These are phyloP conservation scores for Moricandia arvensis DNA, from an alignment of 345 rosid genomes.

Conservation along the genomic window DNA sequence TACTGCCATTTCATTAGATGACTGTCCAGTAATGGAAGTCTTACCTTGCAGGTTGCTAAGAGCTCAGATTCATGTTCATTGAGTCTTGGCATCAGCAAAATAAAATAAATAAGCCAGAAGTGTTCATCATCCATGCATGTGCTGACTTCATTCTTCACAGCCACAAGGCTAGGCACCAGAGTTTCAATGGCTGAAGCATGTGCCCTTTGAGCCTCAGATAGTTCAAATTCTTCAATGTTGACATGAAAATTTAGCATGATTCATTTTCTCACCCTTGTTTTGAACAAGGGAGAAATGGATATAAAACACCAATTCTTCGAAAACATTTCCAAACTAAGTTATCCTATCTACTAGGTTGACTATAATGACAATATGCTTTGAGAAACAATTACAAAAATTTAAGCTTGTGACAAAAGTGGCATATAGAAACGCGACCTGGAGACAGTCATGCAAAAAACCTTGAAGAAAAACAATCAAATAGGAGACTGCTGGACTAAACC, in stretches of 20 bases:
- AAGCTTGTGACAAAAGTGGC: not conserved
- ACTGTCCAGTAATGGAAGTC: not conserved
- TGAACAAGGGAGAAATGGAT: not conserved
- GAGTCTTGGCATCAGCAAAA: conserved; percentile 67
- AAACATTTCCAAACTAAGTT: not conserved
- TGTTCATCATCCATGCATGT: conserved; percentile 42
- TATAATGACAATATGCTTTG: no score
- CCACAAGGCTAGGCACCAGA: conserved; percentile 52
- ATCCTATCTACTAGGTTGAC: not conserved
- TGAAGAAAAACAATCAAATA: not conserved
- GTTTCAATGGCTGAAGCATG: conserved; percentile 56
- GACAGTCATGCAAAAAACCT: not conserved
- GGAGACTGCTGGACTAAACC: not conserved
- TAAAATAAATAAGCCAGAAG: conserved; percentile 75
- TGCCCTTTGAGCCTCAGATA: conserved; percentile 57
- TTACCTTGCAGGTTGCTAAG: conserved; percentile 63
- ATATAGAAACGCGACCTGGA: not conserved
- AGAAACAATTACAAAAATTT: no score
- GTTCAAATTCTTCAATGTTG: conserved; percentile 51
- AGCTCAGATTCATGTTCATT: conserved; percentile 55
- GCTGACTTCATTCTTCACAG: conserved; percentile 48
- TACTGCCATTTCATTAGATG: not conserved
- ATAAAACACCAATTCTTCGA: not conserved
- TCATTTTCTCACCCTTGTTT: not conserved
- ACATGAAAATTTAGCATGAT: not conserved